Base-by-base conservation (phyloP, 305 asterid genomes). In the Fraxinus albicans region DNA sequence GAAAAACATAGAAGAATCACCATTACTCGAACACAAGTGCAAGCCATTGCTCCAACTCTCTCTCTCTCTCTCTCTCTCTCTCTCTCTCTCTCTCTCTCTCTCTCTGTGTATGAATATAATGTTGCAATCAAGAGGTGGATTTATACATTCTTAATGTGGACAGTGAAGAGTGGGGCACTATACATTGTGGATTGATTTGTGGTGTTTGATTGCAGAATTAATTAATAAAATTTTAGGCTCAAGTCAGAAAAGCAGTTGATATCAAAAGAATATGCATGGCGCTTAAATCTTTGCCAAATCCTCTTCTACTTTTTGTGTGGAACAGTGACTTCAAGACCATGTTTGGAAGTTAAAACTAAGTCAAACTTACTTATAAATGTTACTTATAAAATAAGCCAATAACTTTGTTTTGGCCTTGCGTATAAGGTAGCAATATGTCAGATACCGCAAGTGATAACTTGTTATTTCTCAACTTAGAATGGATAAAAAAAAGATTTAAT, bases 161-260 rank as follows among this genome's bases (percentile, higher is more conserved):
- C 42, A 86, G 85, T 86, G 77, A 74, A 73, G 85, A 77, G 80
- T 72, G 33, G 80, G 73, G 86, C 88, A 81, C 85, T 80, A 77
- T 63, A 70, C 80, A 84, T 78, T 79, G 85, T 79, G 60, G 85
- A 69, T 60, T 55, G 40, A 55, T 67, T 78, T 84, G 81, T 82
- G 83, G 81, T 44, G 75, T 47, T 82, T 84, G 84, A 79, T 83
- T 82, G 85, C 73, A 47, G 85, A 86, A 82, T 81, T 80, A 79
- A 29, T 5, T 10, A 27, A 25, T 69, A 27, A 9, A 86, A 89
- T 36, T 36, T 86, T 82, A 83, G 40, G n/a, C 83, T 42, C 2
- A 86, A 86, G 92, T 90, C 85, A 89, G 87, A 88, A 87, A 86
- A 87, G 70, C 31, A 53, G 60, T 50, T 77, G 42, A 33, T 5